These are phyloP conservation scores for Thelonectria olida DNA, from an alignment of 2,329 filamentous ascomycete species.

Conservation along the genomic window DNA sequence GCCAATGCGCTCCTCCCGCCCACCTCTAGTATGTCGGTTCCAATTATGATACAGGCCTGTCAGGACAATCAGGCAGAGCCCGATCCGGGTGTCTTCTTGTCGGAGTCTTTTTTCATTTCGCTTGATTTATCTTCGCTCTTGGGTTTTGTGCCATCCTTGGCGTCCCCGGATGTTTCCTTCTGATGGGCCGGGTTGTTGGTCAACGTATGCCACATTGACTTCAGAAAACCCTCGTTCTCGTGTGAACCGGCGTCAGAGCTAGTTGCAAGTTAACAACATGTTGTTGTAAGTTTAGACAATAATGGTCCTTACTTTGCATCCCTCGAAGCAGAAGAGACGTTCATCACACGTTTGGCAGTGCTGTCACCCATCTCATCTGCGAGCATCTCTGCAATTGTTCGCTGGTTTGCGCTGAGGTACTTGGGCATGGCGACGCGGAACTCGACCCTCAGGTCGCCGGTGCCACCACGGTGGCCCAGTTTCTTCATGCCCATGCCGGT, in stretches of 20 bases:
- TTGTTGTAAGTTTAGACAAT: background rate
- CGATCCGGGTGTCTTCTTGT: conserved; percentile 47
- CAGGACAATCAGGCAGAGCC: conserved; percentile 40
- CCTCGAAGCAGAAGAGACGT: conserved; percentile 60
- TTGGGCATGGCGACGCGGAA: conserved; percentile 97
- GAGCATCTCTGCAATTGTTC: conserved; percentile 93
- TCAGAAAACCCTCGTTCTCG: conserved; percentile 89
- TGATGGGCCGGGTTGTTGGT: conserved; percentile 76
- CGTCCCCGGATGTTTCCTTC: conserved; percentile 46
- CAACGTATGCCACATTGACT: conserved; percentile 90
- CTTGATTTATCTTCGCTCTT: conserved; percentile 33
- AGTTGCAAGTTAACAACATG: conserved; percentile 15
- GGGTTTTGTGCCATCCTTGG: conserved; percentile 32
- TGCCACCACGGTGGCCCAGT: conserved; percentile 72
- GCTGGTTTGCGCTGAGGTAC: conserved; percentile 89
- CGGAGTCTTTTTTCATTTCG: conserved; percentile 40
- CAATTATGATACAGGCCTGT: conserved; percentile 33
- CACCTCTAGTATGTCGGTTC: conserved; percentile 36
- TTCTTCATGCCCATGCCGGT: conserved; percentile 94
- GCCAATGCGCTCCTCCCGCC: conserved; percentile 44
- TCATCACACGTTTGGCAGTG: conserved; percentile 92
- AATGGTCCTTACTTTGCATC: conserved; percentile 43
- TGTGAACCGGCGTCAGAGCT: conserved; percentile 58
- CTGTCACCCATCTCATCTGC: conserved; percentile 96
- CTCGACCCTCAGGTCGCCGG: conserved; percentile 89